These are phyloP conservation scores for Parietichytrium sp. DNA, from an alignment of 108 stramenopile genomes.

Conservation along the genomic window DNA sequence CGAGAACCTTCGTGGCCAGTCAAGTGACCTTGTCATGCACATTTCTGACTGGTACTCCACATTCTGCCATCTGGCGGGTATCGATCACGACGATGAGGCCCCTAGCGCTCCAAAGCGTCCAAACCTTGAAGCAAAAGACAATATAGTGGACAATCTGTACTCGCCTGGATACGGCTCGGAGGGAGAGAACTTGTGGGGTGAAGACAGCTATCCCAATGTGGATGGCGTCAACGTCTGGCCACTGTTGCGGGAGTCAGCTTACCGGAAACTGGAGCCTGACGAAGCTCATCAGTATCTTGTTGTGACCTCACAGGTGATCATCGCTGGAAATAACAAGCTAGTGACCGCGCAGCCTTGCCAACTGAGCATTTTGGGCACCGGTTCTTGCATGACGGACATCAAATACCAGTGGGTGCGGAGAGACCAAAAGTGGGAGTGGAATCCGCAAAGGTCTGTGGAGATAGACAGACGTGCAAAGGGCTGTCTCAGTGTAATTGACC, in stretches of 20 bases:
- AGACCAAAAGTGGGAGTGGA: no score
- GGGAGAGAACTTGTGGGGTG: neutral
- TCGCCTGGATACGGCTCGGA: no score
- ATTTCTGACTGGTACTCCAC: slow-evolving; percentile 38
- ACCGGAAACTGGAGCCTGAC: slow-evolving; percentile 36
- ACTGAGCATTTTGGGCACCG: neutral
- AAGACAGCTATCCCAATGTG: neutral
- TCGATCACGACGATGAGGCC: neutral
- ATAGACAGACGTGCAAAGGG: no score
- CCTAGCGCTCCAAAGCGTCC: neutral
- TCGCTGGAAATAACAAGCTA: slow-evolving; percentile 16
- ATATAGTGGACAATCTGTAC: neutral
- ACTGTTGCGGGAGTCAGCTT: no score
- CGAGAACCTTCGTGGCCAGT: neutral
- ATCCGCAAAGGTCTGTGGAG: neutral
- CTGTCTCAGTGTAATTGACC: no score
- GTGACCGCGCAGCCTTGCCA: slow-evolving; percentile 18
- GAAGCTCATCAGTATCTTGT: neutral
- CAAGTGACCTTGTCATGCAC: neutral
- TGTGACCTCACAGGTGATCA: neutral
- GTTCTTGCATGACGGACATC: neutral
- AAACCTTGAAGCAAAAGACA: neutral
- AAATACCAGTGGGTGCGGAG: neutral
- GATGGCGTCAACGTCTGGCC: slow-evolving; percentile 29
- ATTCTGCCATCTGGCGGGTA: slow-evolving; percentile 15